These are phyloP conservation scores for Oemleria cerasiformis DNA, from an alignment of 306 rosid genomes.

Conservation along the genomic window DNA sequence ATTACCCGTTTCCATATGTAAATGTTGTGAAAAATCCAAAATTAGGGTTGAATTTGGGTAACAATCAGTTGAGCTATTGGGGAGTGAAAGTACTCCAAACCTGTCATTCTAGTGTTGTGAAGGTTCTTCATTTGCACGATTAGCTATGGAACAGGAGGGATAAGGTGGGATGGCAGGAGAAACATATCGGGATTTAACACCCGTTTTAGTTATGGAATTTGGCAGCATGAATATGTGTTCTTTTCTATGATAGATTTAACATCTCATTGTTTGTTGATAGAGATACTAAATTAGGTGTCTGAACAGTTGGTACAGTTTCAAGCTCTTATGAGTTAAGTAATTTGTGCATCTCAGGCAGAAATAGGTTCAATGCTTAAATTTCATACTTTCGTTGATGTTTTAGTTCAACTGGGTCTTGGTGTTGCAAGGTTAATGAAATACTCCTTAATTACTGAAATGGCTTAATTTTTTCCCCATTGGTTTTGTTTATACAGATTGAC, in stretches of 20 bases:
- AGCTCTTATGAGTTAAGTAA: neutral
- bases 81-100: neutral
- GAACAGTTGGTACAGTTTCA: neutral
- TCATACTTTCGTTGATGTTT: neutral
- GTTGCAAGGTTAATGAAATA: constrained; percentile 10
- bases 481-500: constrained; percentile 42
- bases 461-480: neutral
- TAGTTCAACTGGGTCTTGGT: neutral
- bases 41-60: neutral
- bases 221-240: neutral
- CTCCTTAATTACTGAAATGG: neutral
- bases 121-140: neutral
- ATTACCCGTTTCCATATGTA: neutral
- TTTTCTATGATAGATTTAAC: neutral
- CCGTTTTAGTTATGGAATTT: neutral
- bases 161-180: neutral
- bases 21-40: neutral
- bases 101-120: too few species aligned
- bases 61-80: neutral
- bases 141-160: neutral
- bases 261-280: neutral
- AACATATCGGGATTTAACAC: neutral
- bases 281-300: neutral
- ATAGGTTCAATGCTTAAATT: neutral
- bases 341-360: neutral